phyloP scores from a whole-genome alignment of 2,329 filamentous ascomycete genomes.

The Nemania serpens region DNA sequence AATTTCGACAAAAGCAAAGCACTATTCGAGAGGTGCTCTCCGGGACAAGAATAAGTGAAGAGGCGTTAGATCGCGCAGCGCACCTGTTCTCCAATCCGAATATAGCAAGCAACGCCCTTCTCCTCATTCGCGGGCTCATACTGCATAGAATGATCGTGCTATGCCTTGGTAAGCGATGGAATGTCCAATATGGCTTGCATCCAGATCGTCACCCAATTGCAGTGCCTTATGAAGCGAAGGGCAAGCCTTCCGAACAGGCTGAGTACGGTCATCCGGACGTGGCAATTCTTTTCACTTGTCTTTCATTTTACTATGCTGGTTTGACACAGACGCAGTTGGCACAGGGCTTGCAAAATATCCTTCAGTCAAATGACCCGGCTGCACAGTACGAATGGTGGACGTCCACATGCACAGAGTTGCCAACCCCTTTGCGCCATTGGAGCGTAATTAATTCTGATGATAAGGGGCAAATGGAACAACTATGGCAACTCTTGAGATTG shows the following conservation, averaged over 20 bases:
- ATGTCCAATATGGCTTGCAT: constrained; percentile 67
- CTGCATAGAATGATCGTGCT: constrained; percentile 62
- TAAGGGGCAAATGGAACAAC: constrained; percentile 49
- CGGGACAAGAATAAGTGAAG: constrained; percentile 28
- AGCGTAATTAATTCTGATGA: constrained; percentile 65
- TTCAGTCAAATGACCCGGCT: constrained; percentile 60
- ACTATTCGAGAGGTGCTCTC: constrained; percentile 34
- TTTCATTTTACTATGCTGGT: constrained; percentile 70
- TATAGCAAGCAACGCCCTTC: constrained; percentile 44
- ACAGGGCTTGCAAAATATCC: constrained; percentile 53
- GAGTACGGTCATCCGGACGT: constrained; percentile 74
- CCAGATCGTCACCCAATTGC: constrained; percentile 61
- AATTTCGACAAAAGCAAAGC: not conserved
- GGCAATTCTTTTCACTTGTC: constrained; percentile 65
- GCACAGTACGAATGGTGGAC: constrained; percentile 59
- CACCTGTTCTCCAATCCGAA: constrained; percentile 42
- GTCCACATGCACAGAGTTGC: constrained; percentile 45
- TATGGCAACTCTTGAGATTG: constrained; percentile 56
- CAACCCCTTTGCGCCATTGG: constrained; percentile 53
- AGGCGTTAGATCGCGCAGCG: constrained; percentile 26
- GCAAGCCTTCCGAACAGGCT: constrained; percentile 61
- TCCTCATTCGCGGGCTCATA: constrained; percentile 67
- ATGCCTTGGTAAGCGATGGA: constrained; percentile 66
- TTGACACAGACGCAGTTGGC: constrained; percentile 54
- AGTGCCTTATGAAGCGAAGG: constrained; percentile 70